Evolutionary conservation across 2,329 filamentous ascomycete genomes (phyloP).

Genomic region (Periconia sp.): DNA sequence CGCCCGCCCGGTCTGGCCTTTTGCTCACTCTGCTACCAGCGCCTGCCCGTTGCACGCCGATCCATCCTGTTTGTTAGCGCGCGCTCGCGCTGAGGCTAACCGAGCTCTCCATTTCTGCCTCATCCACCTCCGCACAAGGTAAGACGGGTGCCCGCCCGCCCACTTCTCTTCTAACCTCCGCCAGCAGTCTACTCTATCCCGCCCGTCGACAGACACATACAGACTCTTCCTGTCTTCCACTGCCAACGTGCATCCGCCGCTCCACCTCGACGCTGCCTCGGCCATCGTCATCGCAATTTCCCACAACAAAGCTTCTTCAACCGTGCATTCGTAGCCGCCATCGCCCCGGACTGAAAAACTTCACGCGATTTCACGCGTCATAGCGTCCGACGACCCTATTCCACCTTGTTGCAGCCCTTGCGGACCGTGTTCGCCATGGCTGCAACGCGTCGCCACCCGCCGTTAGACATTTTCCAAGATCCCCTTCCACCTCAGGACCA

Average conservation of each 20-base stretch:
- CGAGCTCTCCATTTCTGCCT: not conserved
- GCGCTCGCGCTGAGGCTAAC: not conserved
- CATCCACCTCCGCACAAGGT: constrained; percentile 15
- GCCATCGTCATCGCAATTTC: constrained; percentile 44
- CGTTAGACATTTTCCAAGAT: constrained; percentile 66
- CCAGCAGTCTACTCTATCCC: constrained; percentile 21
- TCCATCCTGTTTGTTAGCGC: not conserved
- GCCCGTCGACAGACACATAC: no score
- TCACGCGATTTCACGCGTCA: constrained; percentile 51
- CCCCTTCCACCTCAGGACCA: constrained; percentile 50
- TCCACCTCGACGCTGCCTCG: constrained; percentile 19
- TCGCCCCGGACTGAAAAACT: constrained; percentile 29
- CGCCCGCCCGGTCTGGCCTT: no score
- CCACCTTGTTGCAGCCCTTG: constrained; percentile 33
- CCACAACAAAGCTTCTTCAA: constrained; percentile 27
- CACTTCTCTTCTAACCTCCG: constrained; percentile 30
- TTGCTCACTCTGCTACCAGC: not conserved
- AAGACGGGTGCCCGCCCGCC: constrained; percentile 27
- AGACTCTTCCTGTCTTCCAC: constrained; percentile 24
- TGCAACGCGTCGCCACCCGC: constrained; percentile 62
- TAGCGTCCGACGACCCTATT: constrained; percentile 37
- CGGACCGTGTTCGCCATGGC: constrained; percentile 50
- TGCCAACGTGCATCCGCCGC: constrained; percentile 21
- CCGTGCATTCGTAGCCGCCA: constrained; percentile 30
- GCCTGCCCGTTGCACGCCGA: constrained; percentile 1